Base-by-base conservation (phyloP, 768 basidiomycete genomes). In the Udeniomyces megalosporus region DNA sequence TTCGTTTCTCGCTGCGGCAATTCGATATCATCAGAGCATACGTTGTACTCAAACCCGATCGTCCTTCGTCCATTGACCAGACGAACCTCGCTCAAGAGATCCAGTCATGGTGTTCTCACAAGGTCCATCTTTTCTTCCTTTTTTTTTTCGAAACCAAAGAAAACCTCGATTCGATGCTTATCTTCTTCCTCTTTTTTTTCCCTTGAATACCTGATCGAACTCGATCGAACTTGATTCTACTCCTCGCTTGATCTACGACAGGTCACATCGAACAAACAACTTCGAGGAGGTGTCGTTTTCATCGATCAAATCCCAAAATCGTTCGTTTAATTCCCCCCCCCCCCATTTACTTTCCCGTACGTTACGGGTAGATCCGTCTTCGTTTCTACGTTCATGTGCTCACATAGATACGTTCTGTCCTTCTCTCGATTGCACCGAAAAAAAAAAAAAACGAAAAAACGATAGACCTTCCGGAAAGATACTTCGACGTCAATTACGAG, bases 381-480 rank as follows among this genome's bases (percentile, higher is more conserved):
- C 4, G 2, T 31, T 15, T 26, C 24, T n/a, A 8, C 6, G 28
- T 0, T 50, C 10, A 4, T 48, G n/a, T 3, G 14, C 20, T 15
- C n/a, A n/a, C n/a, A n/a, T n/a, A n/a, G n/a, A n/a, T 29, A 17
- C 31, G 31, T 32, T 46, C 12, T 32, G 11, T 1, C 26, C 17
- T 4, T n/a, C n/a, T n/a, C n/a, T n/a, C n/a, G n/a, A n/a, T n/a
- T n/a, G n/a, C n/a, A n/a, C n/a, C n/a, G n/a, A n/a, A n/a, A n/a
- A n/a, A n/a, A n/a, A n/a, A n/a, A n/a, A n/a, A n/a, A n/a, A n/a
- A n/a, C n/a, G n/a, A n/a, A n/a, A n/a, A n/a, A n/a, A 11, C 51
- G 15, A 15, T 64, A 89, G 87, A 67, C 82, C 88, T 34, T 80
- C 87, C 58, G 90, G 90, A 2, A 92, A 93, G 74, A 95, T 95